Percentiles rank a stretch among this genome's conserved stretches.
phyloP scores from a whole-genome alignment of 306 rosid genomes.

The Alnus glutinosa region DNA sequence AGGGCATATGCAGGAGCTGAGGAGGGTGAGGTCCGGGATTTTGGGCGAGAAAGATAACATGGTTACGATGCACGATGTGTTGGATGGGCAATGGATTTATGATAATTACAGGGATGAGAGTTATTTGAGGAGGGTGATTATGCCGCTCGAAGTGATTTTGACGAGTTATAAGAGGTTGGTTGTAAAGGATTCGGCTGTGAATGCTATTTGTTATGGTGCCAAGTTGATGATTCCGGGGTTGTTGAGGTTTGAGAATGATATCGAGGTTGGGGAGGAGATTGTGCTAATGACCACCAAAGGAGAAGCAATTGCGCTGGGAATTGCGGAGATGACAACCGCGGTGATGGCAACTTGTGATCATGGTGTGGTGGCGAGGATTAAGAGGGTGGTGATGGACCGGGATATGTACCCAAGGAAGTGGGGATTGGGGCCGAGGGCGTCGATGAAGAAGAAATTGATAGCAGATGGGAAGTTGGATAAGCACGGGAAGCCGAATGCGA shows the following conservation, averaged over 20 bases:
- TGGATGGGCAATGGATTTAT: constrained; percentile 83
- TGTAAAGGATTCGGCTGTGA: constrained; percentile 84
- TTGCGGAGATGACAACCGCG: constrained; percentile 90
- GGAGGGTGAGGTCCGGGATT: constrained; percentile 82
- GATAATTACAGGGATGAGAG: constrained; percentile 68
- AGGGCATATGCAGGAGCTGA: constrained; percentile 84
- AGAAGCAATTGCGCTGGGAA: constrained; percentile 80
- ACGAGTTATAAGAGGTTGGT: constrained; percentile 81
- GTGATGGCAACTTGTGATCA: constrained; percentile 92
- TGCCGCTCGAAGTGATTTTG: constrained; percentile 73
- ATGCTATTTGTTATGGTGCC: constrained; percentile 88
- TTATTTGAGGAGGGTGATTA: constrained; percentile 76
- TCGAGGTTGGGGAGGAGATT: constrained; percentile 78
- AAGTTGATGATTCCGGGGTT: constrained; percentile 86
- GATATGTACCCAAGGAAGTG: constrained; percentile 88
- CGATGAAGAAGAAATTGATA: constrained; percentile 73
- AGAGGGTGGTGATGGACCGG: constrained; percentile 90
- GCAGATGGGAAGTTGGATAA: constrained; percentile 68
- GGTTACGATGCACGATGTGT: constrained; percentile 88
- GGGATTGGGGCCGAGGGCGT: constrained; percentile 85
- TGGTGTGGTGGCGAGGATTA: constrained; percentile 80
- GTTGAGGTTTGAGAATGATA: constrained; percentile 76
- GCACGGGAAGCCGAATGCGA: constrained; percentile 75
- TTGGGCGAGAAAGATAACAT: constrained; percentile 86
- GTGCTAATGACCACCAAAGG: constrained; percentile 87